Evolutionary conservation across 2,329 filamentous ascomycete species (phyloP), one percentile per base, ranked within the genome.

Genomic region (Aspergillus ochraceus): DNA sequence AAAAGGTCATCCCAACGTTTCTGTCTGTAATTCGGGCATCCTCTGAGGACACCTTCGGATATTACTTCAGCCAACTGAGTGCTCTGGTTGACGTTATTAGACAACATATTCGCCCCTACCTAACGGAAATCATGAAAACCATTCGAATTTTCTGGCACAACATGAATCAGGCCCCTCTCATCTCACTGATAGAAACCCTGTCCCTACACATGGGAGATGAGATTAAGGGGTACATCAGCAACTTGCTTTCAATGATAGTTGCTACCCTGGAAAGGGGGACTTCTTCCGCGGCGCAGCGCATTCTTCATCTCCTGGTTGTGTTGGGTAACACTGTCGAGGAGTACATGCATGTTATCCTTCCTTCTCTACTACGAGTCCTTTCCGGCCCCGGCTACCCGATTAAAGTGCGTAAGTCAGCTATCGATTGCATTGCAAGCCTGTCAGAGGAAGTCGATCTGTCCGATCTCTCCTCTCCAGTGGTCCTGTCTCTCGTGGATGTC

Each of bases 331-430:
- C 93, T 70, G 91, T 90, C 11, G 95, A 99, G 74, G 95, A 99
- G 74, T 99, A 99, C 74, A 99, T 99, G 95, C 95, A 99, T 74
- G 83, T 99, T 54, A 98, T 99, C 66, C 91, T 99, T 55, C 95
- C 95, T 0, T 91, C 96, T 36, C 92, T 99, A 69, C 92, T 99
- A 9, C 88, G 90, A 49, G 90, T 97, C 53, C 98, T 99, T 70
- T 94, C 99, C 73, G 96, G 92, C 71, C 86, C 90, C 30, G 88
- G 90, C 10, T 91, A 96, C 64, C 91, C 92, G 8, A 81, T 86
- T 1, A 88, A 89, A 60, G 86, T 97, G 51, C 86, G 92, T 55
- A 96, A 92, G 75, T 88, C 88, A 26, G 94, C 94, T 0, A 98
- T 99, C 66, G 96, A 99, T 70, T 96, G 92, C 0, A 88, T 99